phyloP scores from a whole-genome alignment of 2,329 filamentous ascomycete genomes.

The Metarhizium sp. region DNA sequence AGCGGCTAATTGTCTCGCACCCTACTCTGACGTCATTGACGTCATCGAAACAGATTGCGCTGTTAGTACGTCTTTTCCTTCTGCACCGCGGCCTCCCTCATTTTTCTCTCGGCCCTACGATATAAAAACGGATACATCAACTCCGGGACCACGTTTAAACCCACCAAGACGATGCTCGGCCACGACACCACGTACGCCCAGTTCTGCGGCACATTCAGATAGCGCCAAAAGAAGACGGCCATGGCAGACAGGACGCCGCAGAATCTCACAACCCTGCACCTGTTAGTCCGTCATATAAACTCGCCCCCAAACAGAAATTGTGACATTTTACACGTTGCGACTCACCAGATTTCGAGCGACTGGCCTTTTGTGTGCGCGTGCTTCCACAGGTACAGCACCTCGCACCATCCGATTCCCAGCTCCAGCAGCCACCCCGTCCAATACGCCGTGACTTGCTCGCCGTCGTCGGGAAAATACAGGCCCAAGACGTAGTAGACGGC shows the following conservation, averaged over 20 bases:
- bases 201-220: constrained; percentile 5
- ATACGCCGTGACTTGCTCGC: constrained; percentile 5
- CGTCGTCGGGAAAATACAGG: constrained; percentile 1
- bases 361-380: constrained; percentile 1
- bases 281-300: too few species aligned
- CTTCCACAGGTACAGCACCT: background rate
- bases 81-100: background rate
- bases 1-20: too few species aligned
- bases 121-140: constrained; percentile 4
- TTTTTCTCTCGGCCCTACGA: background rate
- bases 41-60: too few species aligned
- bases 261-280: background rate
- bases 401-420: constrained; percentile 2
- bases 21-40: too few species aligned
- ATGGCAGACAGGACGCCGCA: constrained; percentile 1
- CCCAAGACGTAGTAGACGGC: background rate
- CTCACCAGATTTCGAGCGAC: constrained; percentile 5
- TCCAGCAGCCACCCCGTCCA: constrained; percentile 5
- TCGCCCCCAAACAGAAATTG: too few species aligned
- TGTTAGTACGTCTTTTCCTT: background rate
- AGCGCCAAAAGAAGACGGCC: constrained; percentile 4
- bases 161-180: constrained; percentile 2
- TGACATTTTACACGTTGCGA: background rate
- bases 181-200: constrained; percentile 5
- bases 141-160: constrained; percentile 1